phyloP scores from a whole-genome alignment of 116 monocot genomes.

The Cymodocea nodosa region DNA sequence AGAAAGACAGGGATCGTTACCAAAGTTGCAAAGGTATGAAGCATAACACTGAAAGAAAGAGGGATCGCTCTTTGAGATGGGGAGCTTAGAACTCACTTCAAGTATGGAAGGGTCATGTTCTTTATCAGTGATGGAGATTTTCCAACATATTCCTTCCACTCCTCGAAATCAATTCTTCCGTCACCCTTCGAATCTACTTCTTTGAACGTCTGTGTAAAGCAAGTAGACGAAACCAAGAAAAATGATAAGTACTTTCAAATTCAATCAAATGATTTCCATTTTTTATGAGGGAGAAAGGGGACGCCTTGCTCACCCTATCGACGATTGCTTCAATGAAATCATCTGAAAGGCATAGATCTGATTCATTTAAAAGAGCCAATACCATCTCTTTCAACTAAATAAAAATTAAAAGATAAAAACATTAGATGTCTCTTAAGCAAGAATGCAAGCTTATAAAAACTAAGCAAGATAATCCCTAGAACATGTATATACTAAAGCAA shows the following conservation, averaged over 20 bases:
- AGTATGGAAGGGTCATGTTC: conserved; percentile 66
- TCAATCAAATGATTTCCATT: not conserved
- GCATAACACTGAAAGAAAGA: too few relatives aligned
- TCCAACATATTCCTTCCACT: conserved; percentile 69
- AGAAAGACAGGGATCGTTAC: not conserved
- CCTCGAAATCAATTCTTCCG: conserved; percentile 65
- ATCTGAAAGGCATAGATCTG: conserved; percentile 66
- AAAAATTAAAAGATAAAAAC: not conserved
- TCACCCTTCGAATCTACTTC: conserved; percentile 68
- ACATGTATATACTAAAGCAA: too few relatives aligned
- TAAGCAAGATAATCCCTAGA: too few relatives aligned
- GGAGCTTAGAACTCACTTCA: conserved; percentile 31
- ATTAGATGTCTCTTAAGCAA: too few relatives aligned
- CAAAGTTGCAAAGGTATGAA: not conserved
- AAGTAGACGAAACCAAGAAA: not conserved
- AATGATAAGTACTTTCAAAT: not conserved
- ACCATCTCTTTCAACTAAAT: conserved; percentile 82
- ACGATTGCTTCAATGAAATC: conserved; percentile 71
- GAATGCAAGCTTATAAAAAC: too few relatives aligned
- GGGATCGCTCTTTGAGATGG: too few relatives aligned
- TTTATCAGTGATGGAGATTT: conserved; percentile 53
- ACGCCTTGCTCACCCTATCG: conserved; percentile 28
- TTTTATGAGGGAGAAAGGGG: not conserved
- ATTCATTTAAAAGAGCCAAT: conserved; percentile 64
- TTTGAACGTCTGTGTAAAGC: conserved; percentile 38